Percentiles rank a stretch among this genome's conserved stretches.
Conservation (phyloP, 2,329 filamentous ascomycete genomes). For the Fusarium sp. region DNA sequence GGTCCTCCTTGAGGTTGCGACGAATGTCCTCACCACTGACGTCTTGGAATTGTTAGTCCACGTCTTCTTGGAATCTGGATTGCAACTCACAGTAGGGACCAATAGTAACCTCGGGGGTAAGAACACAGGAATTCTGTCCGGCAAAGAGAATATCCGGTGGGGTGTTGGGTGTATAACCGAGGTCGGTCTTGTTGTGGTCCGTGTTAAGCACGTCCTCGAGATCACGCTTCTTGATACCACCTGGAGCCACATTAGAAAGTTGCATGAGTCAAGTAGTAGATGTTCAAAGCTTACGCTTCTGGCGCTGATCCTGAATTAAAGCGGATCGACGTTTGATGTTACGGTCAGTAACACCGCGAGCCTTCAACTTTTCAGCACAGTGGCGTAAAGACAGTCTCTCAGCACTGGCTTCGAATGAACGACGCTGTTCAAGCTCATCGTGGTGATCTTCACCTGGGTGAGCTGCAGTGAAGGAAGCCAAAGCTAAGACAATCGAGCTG, state of each 20-base stretch:
- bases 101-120: constrained; percentile 62
- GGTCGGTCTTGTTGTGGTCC: constrained; percentile 52
- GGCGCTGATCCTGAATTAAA: constrained; percentile 55
- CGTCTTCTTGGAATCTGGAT: fast-evolving
- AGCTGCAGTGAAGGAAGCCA: neutral
- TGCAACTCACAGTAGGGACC: constrained; percentile 55
- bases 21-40: constrained; percentile 49
- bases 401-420: neutral
- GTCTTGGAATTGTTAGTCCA: constrained; percentile 10
- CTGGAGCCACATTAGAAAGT: neutral
- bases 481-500: neutral
- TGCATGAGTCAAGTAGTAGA: fast-evolving
- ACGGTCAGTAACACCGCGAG: constrained; percentile 56
- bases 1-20: constrained; percentile 54
- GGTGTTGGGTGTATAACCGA: constrained; percentile 48
- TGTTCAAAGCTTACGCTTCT: constrained; percentile 45
- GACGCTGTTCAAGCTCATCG: constrained; percentile 6
- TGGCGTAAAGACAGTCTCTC: constrained; percentile 53
- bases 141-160: constrained; percentile 51
- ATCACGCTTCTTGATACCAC: constrained; percentile 47
- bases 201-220: constrained; percentile 49
- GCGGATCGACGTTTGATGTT: constrained; percentile 58
- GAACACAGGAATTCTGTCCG: constrained; percentile 56
- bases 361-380: constrained; percentile 58
- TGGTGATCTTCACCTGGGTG: constrained; percentile 10